Conservation (phyloP, 495 filamentous ascomycete species). For the Talaromyces nanjingensis region DNA sequence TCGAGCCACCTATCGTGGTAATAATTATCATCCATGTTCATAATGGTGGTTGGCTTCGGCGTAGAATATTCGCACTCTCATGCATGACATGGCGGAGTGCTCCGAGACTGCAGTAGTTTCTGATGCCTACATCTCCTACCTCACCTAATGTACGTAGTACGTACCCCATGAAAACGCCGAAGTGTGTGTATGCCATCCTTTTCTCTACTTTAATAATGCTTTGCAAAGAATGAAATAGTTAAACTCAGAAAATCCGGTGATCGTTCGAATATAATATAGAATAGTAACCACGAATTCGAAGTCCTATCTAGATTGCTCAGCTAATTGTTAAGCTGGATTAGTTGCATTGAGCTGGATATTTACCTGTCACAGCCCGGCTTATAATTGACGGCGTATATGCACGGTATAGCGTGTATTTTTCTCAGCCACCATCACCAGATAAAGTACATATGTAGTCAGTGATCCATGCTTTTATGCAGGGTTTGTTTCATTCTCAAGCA, state of each 20-base stretch:
- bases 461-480: neutral
- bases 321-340: neutral
- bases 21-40: neutral
- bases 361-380: neutral
- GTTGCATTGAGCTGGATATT: neutral
- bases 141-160: neutral
- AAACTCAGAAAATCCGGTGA: too few relatives aligned
- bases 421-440: neutral
- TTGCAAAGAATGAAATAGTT: neutral
- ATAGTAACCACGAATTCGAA: too few relatives aligned
- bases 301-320: too few relatives aligned
- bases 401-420: neutral
- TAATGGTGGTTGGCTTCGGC: neutral
- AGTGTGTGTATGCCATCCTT: neutral
- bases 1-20: neutral
- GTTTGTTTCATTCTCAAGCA: neutral
- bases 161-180: neutral
- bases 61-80: neutral
- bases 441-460: neutral
- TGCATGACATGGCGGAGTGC: neutral
- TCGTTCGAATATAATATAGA: too few relatives aligned
- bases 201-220: neutral
- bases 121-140: neutral
- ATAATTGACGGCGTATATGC: neutral
- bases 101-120: neutral